Evolutionary conservation across 768 basidiomycete genomes (phyloP).

Genomic region (Lyophyllum decastes): DNA sequence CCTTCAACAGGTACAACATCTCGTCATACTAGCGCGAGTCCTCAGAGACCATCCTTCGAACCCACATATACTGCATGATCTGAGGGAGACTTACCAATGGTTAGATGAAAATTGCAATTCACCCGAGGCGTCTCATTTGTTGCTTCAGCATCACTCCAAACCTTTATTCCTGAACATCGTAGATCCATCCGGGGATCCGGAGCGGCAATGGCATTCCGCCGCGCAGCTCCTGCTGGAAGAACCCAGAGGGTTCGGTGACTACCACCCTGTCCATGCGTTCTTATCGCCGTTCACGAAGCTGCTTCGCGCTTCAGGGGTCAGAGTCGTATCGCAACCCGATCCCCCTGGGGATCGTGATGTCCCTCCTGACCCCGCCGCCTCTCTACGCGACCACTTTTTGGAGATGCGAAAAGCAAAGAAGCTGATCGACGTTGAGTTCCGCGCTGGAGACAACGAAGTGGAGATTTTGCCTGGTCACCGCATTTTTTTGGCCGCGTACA

Average conservation of each 20-base stretch:
- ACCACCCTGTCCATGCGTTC: slow-evolving; percentile 33
- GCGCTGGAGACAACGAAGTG: slow-evolving; percentile 20
- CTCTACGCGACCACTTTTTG: slow-evolving; percentile 25
- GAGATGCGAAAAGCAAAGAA: slow-evolving; percentile 29
- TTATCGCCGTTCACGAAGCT: slow-evolving; percentile 32
- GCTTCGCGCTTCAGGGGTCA: slow-evolving; percentile 33
- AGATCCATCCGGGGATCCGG: slow-evolving; percentile 28
- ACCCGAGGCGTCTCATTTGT: slow-evolving; percentile 11
- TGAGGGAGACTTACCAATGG: slow-evolving; percentile 45
- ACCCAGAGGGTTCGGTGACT: slow-evolving; percentile 26
- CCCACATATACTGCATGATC: slow-evolving; percentile 33
- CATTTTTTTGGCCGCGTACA: slow-evolving; percentile 35
- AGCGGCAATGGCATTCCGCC: slow-evolving; percentile 42
- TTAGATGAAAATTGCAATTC: slow-evolving; percentile 30
- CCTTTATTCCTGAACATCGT: slow-evolving; percentile 49
- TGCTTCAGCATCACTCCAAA: slow-evolving; percentile 21
- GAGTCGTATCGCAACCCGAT: slow-evolving; percentile 18
- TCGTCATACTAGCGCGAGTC: slow-evolving; percentile 33
- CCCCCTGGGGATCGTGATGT: slow-evolving; percentile 16
- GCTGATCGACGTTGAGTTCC: slow-evolving; percentile 40
- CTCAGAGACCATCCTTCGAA: slow-evolving; percentile 25
- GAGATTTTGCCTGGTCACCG: slow-evolving; percentile 39
- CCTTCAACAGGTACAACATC: slow-evolving; percentile 39
- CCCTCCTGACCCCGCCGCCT: slow-evolving; percentile 17
- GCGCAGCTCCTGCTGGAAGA: slow-evolving; percentile 39